Base-by-base conservation (phyloP, 2,329 filamentous ascomycete species). In the Scolecobasidium constrictum region DNA sequence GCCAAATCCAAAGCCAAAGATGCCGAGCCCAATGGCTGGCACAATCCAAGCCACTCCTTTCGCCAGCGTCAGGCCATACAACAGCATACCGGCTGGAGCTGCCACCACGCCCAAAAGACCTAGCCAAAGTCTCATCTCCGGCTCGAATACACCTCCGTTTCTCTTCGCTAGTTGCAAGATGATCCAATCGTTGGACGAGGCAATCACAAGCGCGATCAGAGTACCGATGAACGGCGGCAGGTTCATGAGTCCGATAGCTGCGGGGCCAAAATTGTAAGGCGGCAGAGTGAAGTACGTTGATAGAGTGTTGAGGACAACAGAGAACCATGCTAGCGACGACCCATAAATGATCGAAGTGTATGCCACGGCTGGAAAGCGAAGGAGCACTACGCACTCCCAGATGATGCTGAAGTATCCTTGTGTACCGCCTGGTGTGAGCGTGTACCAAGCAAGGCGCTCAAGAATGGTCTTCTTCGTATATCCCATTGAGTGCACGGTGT, bases 191-290 rank as follows among this genome's bases (percentile, higher is more conserved):
- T 54, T 58, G 4, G 68, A 52, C 31, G 50, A 56, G 17, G 59
- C 56, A 2, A 56, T 58, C 41, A 63, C 47, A 5, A 60, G 13
- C n/a, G 53, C 50, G 11, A 67, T 28, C 2, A 56, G 54, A 11
- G 51, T 53, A 0, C 65, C 65, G 33, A 69, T 59, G 42, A 71
- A 62, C 1, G 59, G 53, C 0, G 63, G 53, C 2, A 68, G 20
- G 26, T 43, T 60, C 2, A 56, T 60, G n/a, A 43, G 11, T 9
- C 40, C 40, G 20, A 43, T 43, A 13, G 20, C 23, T 3, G 40
- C 21, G 6, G 40, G 34, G 33, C 28, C 35, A 31, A 43, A 37
- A 20, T 37, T 43, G 19, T 44, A 44, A 19, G 42, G 42, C 7
- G 35, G 20, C 7, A 15, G 35, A 3, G 53, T 53, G 9, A 59